phyloP scores from a whole-genome alignment of 2,329 filamentous ascomycete genomes.

The Drechslerella dactyloides region DNA sequence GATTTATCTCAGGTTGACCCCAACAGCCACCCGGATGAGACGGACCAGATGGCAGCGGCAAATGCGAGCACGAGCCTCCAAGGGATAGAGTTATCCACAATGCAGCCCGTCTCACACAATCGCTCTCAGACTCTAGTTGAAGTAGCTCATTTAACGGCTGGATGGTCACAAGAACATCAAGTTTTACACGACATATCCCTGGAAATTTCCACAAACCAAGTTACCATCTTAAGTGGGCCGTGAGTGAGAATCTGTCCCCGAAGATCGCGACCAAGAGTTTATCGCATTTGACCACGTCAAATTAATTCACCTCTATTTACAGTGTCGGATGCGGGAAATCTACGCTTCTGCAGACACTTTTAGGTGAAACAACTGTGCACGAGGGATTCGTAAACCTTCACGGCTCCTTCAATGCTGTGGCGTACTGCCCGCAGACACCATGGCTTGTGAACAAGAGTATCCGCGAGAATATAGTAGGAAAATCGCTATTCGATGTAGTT shows the following conservation, averaged over 20 bases:
- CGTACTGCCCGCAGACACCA: slow-evolving; percentile 59
- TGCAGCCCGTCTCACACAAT: background rate
- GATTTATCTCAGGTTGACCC: background rate
- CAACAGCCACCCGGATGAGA: background rate
- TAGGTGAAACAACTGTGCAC: slow-evolving; percentile 57
- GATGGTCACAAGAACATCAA: slow-evolving; percentile 1
- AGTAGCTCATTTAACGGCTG: background rate
- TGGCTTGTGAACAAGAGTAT: slow-evolving; percentile 58
- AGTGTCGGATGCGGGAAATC: slow-evolving; percentile 61
- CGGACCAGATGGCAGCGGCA: background rate
- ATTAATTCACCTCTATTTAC: background rate
- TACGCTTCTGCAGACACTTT: slow-evolving; percentile 58
- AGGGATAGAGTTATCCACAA: background rate
- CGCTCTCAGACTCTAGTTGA: background rate
- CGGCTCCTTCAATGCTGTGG: slow-evolving; percentile 55
- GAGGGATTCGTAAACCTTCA: slow-evolving; percentile 55
- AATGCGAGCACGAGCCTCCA: background rate
- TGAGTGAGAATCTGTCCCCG: slow-evolving; percentile 9
- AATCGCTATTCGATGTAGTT: slow-evolving; percentile 53
- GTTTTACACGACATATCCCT: slow-evolving; percentile 4
- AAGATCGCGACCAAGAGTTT: too few species aligned
- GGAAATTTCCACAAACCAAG: slow-evolving; percentile 8
- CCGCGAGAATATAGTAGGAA: slow-evolving; percentile 59
- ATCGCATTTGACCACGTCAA: too few species aligned
- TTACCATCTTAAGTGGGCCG: slow-evolving; percentile 32